Evolutionary conservation across 1,284 basidiomycete genomes (phyloP).

Genomic region (Cryptococcus hybrid): DNA sequence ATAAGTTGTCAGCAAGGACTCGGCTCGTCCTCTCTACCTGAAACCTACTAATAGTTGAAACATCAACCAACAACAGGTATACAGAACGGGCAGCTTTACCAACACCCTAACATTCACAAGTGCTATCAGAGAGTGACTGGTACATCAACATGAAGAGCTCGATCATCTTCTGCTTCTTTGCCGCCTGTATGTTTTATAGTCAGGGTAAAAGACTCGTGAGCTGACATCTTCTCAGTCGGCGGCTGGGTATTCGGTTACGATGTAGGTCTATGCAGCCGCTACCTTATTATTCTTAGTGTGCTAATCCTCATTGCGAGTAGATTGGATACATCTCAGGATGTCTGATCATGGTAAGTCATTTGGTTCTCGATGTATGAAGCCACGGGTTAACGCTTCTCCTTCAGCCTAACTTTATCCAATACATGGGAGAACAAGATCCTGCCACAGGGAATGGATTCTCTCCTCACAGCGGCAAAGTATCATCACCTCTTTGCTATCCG

Average conservation of each 20-base stretch:
- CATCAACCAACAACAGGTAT: too few relatives aligned
- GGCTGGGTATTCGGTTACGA: conserved; percentile 33
- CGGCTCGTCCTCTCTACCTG: too few relatives aligned
- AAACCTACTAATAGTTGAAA: too few relatives aligned
- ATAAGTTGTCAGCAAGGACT: too few relatives aligned
- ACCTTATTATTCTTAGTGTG: background rate
- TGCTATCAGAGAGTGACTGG: too few relatives aligned
- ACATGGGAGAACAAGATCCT: conserved; percentile 59
- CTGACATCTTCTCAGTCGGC: conserved; percentile 16
- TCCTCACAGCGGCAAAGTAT: conserved; percentile 66
- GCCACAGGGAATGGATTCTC: conserved; percentile 56
- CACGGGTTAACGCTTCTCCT: too few relatives aligned
- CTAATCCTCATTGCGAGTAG: background rate
- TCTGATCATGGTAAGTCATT: conserved; percentile 60
- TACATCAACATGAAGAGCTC: conserved; percentile 13
- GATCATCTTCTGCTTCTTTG: conserved; percentile 29
- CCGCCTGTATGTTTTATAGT: conserved; percentile 16
- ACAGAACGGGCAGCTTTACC: too few relatives aligned
- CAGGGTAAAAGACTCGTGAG: background rate
- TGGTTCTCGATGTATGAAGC: too few relatives aligned
- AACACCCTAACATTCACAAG: too few relatives aligned
- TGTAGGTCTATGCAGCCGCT: conserved; percentile 4
- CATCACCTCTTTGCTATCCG: conserved; percentile 74
- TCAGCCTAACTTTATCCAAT: conserved; percentile 62
- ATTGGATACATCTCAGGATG: conserved; percentile 60